Evolutionary conservation across 768 basidiomycete species (phyloP), one percentile per base, ranked within the genome.

Genomic region (Leccinum uliginosum): DNA sequence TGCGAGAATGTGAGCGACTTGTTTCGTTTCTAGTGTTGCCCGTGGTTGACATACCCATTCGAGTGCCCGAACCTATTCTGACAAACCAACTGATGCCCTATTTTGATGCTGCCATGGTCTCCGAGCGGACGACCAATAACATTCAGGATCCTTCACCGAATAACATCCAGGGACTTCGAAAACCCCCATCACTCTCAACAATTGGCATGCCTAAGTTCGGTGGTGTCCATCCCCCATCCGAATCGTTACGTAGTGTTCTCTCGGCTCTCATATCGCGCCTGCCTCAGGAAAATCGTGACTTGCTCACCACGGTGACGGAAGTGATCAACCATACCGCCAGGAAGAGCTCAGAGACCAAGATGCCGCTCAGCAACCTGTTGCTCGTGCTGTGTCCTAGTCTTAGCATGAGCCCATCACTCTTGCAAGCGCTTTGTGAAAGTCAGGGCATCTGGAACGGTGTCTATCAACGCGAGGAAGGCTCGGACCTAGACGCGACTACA

Each of bases 331-430:
- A 81, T 44, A 94, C 92, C 14, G 84, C 90, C 0, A 77, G 75
- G 54, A 79, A 82, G 59, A 78, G 79, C 64, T 80, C 79, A 60
- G 82, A 84, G 64, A 98, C 93, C 34, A 92, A 91, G 74, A 98
- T 98, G 94, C 91, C 93, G 3, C 72, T 97, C 61, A 87, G 87
- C 69, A 97, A 97, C 65, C 71, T 98, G 62, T 75, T 95, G 49
- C 75, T 95, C 32, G 87, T 96, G 50, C 86, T 98, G 67, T 93
- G 90, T 59, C 95, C 94, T 7, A 92, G 85, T 67, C 71, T 94
- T 66, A 84, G 81, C 66, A 87, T 94, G 83, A 89, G 76, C 56
- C 89, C 89, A 15, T 78, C 85, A 2, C 67, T 93, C 26, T 71
- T 93, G 62, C 80, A 86, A 59, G 80, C 86, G 29, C 70, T 93